Evolutionary conservation across 2,329 filamentous ascomycete species (phyloP).

Genomic region (Ophiocordyceps camponoti-saundersi): DNA sequence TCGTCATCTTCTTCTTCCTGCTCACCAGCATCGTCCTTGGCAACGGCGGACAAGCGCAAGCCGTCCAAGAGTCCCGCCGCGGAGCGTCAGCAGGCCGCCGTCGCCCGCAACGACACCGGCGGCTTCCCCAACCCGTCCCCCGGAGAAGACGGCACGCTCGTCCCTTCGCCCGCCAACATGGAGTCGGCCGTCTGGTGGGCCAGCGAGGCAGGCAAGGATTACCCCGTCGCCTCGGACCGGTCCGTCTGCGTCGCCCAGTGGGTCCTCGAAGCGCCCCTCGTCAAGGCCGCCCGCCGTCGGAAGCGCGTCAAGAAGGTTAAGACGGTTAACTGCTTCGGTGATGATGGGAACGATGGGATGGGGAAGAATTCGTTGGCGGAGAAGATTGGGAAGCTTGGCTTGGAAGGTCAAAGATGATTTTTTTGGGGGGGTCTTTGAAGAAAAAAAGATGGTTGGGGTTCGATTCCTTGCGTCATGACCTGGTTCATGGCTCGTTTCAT

Average conservation of each 20-base stretch:
- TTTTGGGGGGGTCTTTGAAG: too few relatives aligned
- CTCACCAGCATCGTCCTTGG: neutral
- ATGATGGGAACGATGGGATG: too few relatives aligned
- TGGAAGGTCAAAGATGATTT: too few relatives aligned
- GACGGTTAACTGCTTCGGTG: too few relatives aligned
- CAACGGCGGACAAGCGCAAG: too few relatives aligned
- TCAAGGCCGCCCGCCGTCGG: constrained; percentile 21
- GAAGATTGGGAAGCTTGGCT: too few relatives aligned
- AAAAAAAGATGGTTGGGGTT: too few relatives aligned
- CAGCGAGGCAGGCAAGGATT: constrained; percentile 49
- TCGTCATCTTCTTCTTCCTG: neutral
- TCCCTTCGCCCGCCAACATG: neutral
- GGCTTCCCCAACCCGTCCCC: neutral
- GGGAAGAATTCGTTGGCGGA: too few relatives aligned
- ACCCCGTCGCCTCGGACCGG: constrained; percentile 51
- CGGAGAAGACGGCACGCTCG: neutral
- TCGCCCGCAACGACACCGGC: neutral
- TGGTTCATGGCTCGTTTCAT: too few relatives aligned
- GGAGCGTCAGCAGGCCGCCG: too few relatives aligned
- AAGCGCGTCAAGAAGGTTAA: constrained; percentile 12
- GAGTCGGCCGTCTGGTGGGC: constrained; percentile 24
- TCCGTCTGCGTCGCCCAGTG: constrained; percentile 53
- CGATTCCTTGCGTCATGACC: too few relatives aligned
- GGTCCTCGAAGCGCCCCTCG: constrained; percentile 41
- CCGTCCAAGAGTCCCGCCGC: too few relatives aligned